Evolutionary conservation across 768 basidiomycete genomes (phyloP).

Genomic region (Sistotremastrum niveocremeum): DNA sequence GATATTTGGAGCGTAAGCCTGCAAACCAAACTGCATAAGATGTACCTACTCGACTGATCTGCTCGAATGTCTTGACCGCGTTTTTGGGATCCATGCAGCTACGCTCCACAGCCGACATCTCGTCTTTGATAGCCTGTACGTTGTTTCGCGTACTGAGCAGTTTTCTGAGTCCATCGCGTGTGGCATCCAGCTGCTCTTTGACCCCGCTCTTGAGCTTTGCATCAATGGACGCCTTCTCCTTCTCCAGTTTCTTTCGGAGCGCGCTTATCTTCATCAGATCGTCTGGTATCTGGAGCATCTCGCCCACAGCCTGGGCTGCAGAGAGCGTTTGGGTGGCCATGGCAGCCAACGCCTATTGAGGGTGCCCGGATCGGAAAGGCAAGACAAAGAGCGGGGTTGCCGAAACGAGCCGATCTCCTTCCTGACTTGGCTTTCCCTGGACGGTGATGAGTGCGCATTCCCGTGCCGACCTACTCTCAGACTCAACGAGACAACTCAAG

Average conservation of each 20-base stretch:
- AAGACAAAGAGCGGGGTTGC: no score
- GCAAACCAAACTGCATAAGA: background rate
- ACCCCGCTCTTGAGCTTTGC: conserved; percentile 81
- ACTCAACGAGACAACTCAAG: no score
- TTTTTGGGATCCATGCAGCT: conserved; percentile 64
- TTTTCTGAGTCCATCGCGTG: conserved; percentile 75
- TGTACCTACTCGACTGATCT: conserved; percentile 75
- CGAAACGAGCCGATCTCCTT: no score
- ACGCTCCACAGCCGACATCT: conserved; percentile 70
- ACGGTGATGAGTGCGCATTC: no score
- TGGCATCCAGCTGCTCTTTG: conserved; percentile 85
- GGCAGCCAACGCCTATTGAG: background rate
- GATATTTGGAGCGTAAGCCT: background rate
- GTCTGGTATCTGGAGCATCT: conserved; percentile 86
- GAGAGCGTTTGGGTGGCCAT: conserved; percentile 50
- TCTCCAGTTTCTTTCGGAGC: conserved; percentile 87
- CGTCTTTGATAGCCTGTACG: conserved; percentile 73
- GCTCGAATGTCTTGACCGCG: conserved; percentile 78
- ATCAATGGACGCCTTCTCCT: conserved; percentile 92
- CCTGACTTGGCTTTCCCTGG: no score
- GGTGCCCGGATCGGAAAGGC: no score
- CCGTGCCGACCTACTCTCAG: no score
- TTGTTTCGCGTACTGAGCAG: conserved; percentile 64
- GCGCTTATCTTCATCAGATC: conserved; percentile 82
- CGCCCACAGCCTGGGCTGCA: conserved; percentile 75